Percentiles rank a stretch among this genome's conserved stretches.
These are phyloP conservation scores for Fusarium sp. DNA, from an alignment of 2,329 filamentous ascomycete species.

Conservation along the genomic window DNA sequence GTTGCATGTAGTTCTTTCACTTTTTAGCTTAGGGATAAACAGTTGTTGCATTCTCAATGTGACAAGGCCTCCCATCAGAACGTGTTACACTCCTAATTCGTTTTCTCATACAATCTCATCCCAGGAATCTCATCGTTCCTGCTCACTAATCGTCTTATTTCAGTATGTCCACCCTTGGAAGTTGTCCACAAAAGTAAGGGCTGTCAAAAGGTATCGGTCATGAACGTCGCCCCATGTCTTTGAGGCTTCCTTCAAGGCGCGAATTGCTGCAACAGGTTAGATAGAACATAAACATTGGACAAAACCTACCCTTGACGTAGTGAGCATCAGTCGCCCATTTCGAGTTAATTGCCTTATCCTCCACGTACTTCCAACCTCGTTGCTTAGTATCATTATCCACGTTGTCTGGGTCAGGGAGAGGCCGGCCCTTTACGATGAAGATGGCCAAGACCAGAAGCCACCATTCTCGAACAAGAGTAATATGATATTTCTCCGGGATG, in stretches of 20 bases:
- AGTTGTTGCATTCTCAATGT: neutral
- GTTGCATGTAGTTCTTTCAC: neutral
- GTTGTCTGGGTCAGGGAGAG: constrained; percentile 75
- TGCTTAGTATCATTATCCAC: constrained; percentile 71
- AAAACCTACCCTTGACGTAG: constrained; percentile 79
- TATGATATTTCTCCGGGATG: constrained; percentile 79
- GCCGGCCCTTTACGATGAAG: constrained; percentile 82
- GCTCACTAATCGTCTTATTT: constrained; percentile 1
- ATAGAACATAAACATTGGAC: neutral
- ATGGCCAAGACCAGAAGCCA: constrained; percentile 85
- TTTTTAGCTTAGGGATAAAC: neutral
- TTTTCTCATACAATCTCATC: constrained; percentile 14
- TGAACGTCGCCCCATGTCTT: constrained; percentile 80
- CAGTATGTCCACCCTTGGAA: constrained; percentile 75
- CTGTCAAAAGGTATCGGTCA: constrained; percentile 74
- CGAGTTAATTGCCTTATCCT: constrained; percentile 77
- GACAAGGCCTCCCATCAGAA: too few species aligned
- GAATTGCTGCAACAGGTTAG: constrained; percentile 65
- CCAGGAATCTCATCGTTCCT: constrained; percentile 8
- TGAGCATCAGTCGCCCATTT: constrained; percentile 79
- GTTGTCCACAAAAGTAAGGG: constrained; percentile 79
- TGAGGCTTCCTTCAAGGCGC: constrained; percentile 80
- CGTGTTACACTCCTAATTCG: constrained; percentile 7
- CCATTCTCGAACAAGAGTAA: constrained; percentile 85
- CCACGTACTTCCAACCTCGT: constrained; percentile 82